Base-by-base conservation (phyloP, 495 filamentous ascomycete species). In the Xanthoparmelia taractica region DNA sequence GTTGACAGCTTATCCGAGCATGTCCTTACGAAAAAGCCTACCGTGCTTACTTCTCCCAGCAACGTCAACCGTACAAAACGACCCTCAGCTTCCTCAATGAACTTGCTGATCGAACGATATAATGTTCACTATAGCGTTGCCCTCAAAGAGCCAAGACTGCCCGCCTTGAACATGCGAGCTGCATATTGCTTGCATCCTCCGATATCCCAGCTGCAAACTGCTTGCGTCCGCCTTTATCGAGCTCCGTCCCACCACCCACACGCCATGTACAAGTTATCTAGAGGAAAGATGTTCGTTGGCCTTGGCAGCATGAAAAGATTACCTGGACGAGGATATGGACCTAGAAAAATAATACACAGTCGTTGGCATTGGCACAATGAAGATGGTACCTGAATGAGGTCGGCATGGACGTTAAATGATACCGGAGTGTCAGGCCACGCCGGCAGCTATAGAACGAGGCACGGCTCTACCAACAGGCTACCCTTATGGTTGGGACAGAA, bases 41-140 rank as follows among this genome's bases (percentile, higher is more conserved):
- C 27, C 50, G 15, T 54, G 50, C 50, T 54, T 54, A 54, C 29
- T 54, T 34, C 50, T 52, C 50, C 27, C 17, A 54, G 27, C 50
- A 54, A 54, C 50, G 50, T 54, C 48, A 31, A 4, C 31, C 29
- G 7, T 54, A 33, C 27, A 33, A 20, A n/a, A 8, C 33, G 27
- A 33, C 15, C 50, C 50, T 31, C 18, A 20, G 25, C 6, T 33
- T 33, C 18, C 29, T 33, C 15, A 12, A 0, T 54, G 6, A 2
- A 5, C 29, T 33, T 29, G 3, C 29, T 33, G 29, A 10, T 10
- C 2, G 6, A 33, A 18, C 15, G 2, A 31, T 33, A 20, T 3
- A 13, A 31, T 8, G 29, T 2, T 34, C 29, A 33, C 29, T 54
- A 13, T 7, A 8, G 33, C 1, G 10, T 33, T 13, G 50, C 17